phyloP scores from a whole-genome alignment of 2,329 filamentous ascomycete species.

The Metarhizium guizhouense region DNA sequence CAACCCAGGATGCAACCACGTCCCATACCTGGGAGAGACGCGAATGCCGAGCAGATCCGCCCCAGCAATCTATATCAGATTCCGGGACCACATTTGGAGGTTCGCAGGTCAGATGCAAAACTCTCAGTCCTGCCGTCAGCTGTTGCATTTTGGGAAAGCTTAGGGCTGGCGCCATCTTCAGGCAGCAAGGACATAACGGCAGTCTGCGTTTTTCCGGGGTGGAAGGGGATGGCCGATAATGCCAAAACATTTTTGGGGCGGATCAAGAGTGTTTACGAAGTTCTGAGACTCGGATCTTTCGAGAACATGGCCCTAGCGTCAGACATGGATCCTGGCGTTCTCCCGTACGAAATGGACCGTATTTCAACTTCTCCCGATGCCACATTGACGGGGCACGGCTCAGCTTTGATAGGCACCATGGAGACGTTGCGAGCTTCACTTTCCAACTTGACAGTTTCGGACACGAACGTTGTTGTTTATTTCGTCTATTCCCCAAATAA shows the following conservation, averaged over 20 bases:
- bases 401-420: slow-evolving; percentile 39
- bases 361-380: slow-evolving; percentile 32
- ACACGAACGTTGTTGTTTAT: slow-evolving; percentile 64
- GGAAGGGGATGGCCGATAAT: slow-evolving; percentile 52
- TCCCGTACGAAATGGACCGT: slow-evolving; percentile 41
- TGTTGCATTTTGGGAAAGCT: slow-evolving; percentile 71
- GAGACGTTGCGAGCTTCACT: slow-evolving; percentile 39
- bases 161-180: slow-evolving; percentile 63
- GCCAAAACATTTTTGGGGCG: slow-evolving; percentile 57
- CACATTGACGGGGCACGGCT: slow-evolving; percentile 31
- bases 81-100: slow-evolving; percentile 59
- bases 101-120: slow-evolving; percentile 59
- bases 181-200: slow-evolving; percentile 63
- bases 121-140: slow-evolving; percentile 69
- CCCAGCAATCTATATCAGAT: slow-evolving; percentile 52
- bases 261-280: slow-evolving; percentile 63
- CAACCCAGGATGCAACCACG: slow-evolving; percentile 45
- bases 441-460: slow-evolving; percentile 29
- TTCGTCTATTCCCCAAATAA: slow-evolving; percentile 62
- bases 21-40: slow-evolving; percentile 31
- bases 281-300: slow-evolving; percentile 62
- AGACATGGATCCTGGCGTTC: slow-evolving; percentile 33
- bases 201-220: slow-evolving; percentile 61
- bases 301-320: slow-evolving; percentile 35
- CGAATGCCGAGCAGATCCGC: slow-evolving; percentile 35